phyloP scores from a whole-genome alignment of 1,284 basidiomycete species.

The Ceratorhiza oryzae-sativae region DNA sequence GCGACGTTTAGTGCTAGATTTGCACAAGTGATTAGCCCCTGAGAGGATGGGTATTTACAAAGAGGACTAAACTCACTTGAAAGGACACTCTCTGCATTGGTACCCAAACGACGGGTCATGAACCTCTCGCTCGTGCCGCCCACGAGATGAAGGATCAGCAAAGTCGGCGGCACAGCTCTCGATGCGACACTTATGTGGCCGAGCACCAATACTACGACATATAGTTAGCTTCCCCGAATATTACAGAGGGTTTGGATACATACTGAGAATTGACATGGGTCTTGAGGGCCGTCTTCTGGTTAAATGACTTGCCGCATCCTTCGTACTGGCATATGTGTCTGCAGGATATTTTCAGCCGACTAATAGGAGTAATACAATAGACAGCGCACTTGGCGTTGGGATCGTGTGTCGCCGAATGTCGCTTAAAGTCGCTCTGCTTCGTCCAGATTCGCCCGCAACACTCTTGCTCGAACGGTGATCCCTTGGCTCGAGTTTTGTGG shows the following conservation, averaged over 20 bases:
- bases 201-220: not conserved
- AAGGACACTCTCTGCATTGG: not conserved
- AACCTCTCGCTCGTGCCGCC: slow-evolving; percentile 13
- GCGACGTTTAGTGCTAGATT: not conserved
- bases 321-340: not conserved
- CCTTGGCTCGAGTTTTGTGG: not conserved
- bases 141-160: slow-evolving; percentile 9
- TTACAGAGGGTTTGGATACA: not conserved
- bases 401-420: not conserved
- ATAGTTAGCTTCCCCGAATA: not conserved
- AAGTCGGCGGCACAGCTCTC: not conserved
- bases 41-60: too few species aligned
- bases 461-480: not conserved
- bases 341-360: too few species aligned
- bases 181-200: not conserved
- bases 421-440: not conserved
- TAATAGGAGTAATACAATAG: not conserved
- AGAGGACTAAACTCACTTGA: too few species aligned
- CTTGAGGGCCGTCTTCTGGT: slow-evolving; percentile 9
- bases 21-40: too few species aligned
- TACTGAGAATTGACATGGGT: slow-evolving; percentile 8
- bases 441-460: not conserved
- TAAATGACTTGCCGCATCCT: not conserved
- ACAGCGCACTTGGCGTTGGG: not conserved
- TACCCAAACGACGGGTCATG: slow-evolving; percentile 1